Evolutionary conservation across 148 eudicot species (phyloP).

Genomic region (Gaultheria prostrata): DNA sequence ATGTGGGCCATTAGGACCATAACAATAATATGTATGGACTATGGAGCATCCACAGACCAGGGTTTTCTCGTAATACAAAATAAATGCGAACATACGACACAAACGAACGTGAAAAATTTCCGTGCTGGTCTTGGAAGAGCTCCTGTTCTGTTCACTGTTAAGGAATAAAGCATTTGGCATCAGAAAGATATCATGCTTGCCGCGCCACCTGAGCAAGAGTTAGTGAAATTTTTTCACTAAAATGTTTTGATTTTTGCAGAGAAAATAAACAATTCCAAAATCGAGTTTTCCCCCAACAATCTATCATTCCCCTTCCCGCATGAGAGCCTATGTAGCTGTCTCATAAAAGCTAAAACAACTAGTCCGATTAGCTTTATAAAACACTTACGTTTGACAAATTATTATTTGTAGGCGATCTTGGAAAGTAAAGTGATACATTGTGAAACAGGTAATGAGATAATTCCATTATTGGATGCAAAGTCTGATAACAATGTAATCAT

Average conservation of each 20-base stretch:
- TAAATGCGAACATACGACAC: background rate
- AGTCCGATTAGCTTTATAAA: background rate
- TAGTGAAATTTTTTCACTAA: background rate
- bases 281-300: background rate
- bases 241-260: background rate
- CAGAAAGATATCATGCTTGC: background rate
- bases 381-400: background rate
- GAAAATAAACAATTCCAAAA: background rate
- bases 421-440: background rate
- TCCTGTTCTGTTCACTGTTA: background rate
- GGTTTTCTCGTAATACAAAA: background rate
- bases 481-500: background rate
- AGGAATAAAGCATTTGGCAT: background rate
- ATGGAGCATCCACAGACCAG: background rate
- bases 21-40: no score
- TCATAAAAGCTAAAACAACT: background rate
- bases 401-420: no score
- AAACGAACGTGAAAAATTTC: background rate
- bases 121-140: background rate
- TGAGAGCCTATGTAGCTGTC: background rate
- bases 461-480: background rate
- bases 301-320: background rate
- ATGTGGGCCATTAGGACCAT: no score
- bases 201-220: background rate
- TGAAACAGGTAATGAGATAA: background rate